Conservation (phyloP, 2,329 filamentous ascomycete genomes). For the Aspergillus ochraceoroseus region DNA sequence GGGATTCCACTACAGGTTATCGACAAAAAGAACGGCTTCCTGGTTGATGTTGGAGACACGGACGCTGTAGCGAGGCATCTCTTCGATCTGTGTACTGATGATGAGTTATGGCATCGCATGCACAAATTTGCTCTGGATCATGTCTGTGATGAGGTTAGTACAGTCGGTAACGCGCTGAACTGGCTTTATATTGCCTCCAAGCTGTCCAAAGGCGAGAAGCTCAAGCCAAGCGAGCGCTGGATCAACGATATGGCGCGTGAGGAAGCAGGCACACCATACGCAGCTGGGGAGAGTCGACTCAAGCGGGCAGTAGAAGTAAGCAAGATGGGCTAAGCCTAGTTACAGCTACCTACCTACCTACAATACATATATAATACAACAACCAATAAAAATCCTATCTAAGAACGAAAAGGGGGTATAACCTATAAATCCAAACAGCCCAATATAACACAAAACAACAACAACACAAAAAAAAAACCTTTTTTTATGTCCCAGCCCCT, state of each 20-base stretch:
- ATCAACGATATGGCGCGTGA: slow-evolving; percentile 69
- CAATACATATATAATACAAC: not conserved
- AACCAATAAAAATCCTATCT: no score
- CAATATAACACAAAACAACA: slow-evolving; percentile 3
- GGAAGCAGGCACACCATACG: slow-evolving; percentile 57
- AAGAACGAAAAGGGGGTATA: slow-evolving; percentile 13
- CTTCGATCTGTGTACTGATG: slow-evolving; percentile 60
- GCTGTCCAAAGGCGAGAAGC: slow-evolving; percentile 53
- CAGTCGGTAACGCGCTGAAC: slow-evolving; percentile 68
- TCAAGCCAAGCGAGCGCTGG: slow-evolving; percentile 61
- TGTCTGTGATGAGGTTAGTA: slow-evolving; percentile 76
- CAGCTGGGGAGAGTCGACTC: slow-evolving; percentile 57
- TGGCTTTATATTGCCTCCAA: slow-evolving; percentile 75
- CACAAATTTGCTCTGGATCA: slow-evolving; percentile 58
- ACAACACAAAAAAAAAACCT: no score
- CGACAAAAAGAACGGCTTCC: slow-evolving; percentile 65
- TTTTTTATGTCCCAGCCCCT: no score
- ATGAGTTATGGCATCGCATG: slow-evolving; percentile 62
- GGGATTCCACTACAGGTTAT: slow-evolving; percentile 76
- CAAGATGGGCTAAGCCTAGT: slow-evolving; percentile 17
- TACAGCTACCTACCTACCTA: not conserved
- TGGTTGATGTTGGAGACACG: slow-evolving; percentile 67
- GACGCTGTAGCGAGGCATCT: slow-evolving; percentile 65
- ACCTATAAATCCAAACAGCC: slow-evolving; percentile 7
- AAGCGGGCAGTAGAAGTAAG: slow-evolving; percentile 30